Conservation (phyloP, 225 moss, liverwort and hornwort species). For the Anthoceros angustus region DNA sequence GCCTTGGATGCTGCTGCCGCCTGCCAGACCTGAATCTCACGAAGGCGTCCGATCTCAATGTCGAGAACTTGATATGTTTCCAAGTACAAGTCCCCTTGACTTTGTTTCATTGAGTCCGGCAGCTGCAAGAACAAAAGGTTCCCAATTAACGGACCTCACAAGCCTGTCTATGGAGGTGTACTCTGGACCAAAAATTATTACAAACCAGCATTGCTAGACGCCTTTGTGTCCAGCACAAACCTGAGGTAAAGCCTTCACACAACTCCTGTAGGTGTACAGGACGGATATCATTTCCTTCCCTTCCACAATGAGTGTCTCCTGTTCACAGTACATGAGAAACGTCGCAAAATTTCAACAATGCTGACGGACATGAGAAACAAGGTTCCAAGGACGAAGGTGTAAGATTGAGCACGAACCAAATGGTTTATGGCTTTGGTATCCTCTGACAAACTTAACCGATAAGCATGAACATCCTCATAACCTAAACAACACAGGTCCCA, state of each 20-base stretch:
- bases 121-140: constrained; percentile 31
- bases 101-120: constrained; percentile 92
- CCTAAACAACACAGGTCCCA: constrained; percentile 25
- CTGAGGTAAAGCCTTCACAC: constrained; percentile 99
- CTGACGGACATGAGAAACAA: not conserved
- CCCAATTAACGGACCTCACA: not conserved
- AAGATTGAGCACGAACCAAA: constrained; percentile 35
- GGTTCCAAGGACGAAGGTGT: not conserved
- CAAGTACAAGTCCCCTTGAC: constrained; percentile 88
- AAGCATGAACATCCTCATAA: constrained; percentile 96
- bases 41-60: constrained; percentile 86
- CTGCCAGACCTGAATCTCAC: constrained; percentile 97
- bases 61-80: constrained; percentile 97
- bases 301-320: constrained; percentile 77
- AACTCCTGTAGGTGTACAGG: constrained; percentile 89
- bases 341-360: too few species aligned
- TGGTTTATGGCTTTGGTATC: constrained; percentile 87
- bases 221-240: constrained; percentile 18
- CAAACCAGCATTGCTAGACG: not conserved
- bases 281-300: constrained; percentile 88
- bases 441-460: constrained; percentile 89
- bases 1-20: constrained; percentile 82
- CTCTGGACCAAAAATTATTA: not conserved
- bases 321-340: constrained; percentile 10
- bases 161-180: not conserved